These are phyloP conservation scores for Bassia scoparia DNA, from an alignment of 148 eudicot species.

Conservation along the genomic window DNA sequence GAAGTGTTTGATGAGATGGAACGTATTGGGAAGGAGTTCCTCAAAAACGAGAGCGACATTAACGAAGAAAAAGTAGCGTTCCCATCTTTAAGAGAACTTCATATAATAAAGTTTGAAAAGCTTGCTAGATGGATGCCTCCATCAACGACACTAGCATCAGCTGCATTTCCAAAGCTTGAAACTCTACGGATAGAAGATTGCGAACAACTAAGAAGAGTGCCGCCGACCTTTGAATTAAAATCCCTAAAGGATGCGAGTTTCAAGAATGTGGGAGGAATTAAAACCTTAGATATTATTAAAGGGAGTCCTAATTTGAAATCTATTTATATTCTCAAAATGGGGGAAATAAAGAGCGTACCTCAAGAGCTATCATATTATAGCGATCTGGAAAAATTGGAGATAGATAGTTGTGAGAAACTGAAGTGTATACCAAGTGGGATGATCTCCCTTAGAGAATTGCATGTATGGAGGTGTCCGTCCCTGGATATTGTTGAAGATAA, in stretches of 20 bases:
- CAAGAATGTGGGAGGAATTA: not conserved
- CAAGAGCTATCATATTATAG: not conserved
- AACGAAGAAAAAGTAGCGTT: not conserved
- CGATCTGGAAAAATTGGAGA: not conserved
- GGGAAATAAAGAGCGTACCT: not conserved
- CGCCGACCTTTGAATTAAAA: not conserved
- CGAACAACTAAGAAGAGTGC: not conserved
- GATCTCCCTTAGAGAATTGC: not conserved
- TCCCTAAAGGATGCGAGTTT: not conserved
- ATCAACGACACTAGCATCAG: not conserved
- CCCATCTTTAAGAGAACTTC: not conserved
- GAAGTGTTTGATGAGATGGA: not conserved
- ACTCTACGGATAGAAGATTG: not conserved
- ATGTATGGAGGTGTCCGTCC: not conserved
- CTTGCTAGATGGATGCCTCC: not conserved
- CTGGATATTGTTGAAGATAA: not conserved
- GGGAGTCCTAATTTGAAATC: not conserved
- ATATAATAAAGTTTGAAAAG: not conserved
- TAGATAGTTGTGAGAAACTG: not conserved
- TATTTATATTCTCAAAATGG: fast-evolving
- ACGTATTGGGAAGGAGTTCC: not conserved
- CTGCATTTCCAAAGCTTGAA: not conserved
- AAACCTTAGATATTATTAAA: slow-evolving; percentile 8
- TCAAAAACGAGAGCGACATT: no score
- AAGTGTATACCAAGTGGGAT: not conserved